Conservation (phyloP, 2,329 filamentous ascomycete genomes). For the Fusarium sp. region DNA sequence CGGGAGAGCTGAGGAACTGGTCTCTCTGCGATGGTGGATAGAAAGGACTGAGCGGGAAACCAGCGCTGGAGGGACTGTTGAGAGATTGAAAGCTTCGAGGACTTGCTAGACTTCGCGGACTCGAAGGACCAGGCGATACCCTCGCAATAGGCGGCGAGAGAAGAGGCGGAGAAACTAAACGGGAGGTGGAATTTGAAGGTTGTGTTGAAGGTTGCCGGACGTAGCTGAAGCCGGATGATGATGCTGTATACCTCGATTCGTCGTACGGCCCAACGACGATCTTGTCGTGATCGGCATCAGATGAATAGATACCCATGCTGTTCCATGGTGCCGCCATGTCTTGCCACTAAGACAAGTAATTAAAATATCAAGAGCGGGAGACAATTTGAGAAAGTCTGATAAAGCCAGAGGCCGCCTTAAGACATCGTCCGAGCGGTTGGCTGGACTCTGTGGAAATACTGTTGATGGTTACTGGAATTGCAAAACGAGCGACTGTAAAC, state of each 20-base stretch:
- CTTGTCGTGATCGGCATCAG: constrained; percentile 26
- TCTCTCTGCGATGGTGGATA: constrained; percentile 36
- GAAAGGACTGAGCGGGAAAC: constrained; percentile 40
- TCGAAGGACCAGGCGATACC: constrained; percentile 32
- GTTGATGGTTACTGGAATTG: neutral
- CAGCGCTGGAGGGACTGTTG: constrained; percentile 33
- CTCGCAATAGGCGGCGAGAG: constrained; percentile 43
- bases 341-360: constrained; percentile 17
- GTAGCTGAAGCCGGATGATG: constrained; percentile 39
- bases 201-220: constrained; percentile 39
- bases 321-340: constrained; percentile 41
- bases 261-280: constrained; percentile 31
- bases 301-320: constrained; percentile 30
- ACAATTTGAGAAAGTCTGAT: neutral
- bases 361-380: neutral
- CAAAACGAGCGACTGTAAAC: constrained; percentile 4
- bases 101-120: constrained; percentile 34
- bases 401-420: constrained; percentile 18
- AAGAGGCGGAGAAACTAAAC: constrained; percentile 35
- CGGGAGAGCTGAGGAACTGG: constrained; percentile 34
- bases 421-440: constrained; percentile 11
- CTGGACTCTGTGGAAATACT: neutral
- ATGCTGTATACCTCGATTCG: constrained; percentile 34
- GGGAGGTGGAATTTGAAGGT: constrained; percentile 40
- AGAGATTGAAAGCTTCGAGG: constrained; percentile 31